A percentile compares a stretch with the other conserved stretches of the same genome.
Conservation (phyloP, 768 basidiomycete genomes). For the Auricularia sp. region DNA sequence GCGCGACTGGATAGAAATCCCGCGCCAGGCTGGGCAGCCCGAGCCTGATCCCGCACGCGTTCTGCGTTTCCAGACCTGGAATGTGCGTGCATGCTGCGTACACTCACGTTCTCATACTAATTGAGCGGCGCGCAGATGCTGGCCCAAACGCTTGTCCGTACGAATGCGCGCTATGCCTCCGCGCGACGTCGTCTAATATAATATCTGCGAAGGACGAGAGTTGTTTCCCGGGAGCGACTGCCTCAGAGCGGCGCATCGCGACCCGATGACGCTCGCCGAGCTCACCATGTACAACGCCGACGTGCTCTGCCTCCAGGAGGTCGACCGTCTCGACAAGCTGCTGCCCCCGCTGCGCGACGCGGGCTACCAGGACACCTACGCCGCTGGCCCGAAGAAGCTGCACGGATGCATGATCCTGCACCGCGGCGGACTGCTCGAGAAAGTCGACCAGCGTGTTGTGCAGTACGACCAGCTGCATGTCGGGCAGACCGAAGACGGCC, state of each 20-base stretch:
- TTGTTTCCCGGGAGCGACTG: conserved; percentile 82
- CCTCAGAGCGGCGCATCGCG: conserved; percentile 62
- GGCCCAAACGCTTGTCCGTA: conserved; percentile 72
- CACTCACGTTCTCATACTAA: conserved; percentile 9
- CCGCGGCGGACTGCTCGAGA: conserved; percentile 40
- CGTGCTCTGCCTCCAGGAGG: conserved; percentile 85
- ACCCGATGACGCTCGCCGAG: conserved; percentile 68
- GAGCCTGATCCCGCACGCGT: conserved; percentile 16
- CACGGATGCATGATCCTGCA: conserved; percentile 84
- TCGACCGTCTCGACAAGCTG: conserved; percentile 69
- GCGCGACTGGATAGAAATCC: conserved; percentile 4
- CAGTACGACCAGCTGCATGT: conserved; percentile 60
- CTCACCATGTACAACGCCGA: conserved; percentile 65
- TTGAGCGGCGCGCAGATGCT: conserved; percentile 40
- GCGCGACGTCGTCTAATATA: background rate
- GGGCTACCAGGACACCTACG: conserved; percentile 56
- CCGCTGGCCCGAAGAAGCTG: conserved; percentile 61
- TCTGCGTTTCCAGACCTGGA: conserved; percentile 61
- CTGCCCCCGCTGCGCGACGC: conserved; percentile 54
- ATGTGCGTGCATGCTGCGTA: conserved; percentile 44
- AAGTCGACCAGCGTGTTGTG: conserved; percentile 39
- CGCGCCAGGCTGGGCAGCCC: conserved; percentile 22
- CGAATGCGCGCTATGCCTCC: conserved; percentile 22
- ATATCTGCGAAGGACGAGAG: conserved; percentile 46
- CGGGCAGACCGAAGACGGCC: conserved; percentile 20